Evolutionary conservation across 169 alveolate genomes (phyloP).

Genomic region (Sarcocystis neurona): DNA sequence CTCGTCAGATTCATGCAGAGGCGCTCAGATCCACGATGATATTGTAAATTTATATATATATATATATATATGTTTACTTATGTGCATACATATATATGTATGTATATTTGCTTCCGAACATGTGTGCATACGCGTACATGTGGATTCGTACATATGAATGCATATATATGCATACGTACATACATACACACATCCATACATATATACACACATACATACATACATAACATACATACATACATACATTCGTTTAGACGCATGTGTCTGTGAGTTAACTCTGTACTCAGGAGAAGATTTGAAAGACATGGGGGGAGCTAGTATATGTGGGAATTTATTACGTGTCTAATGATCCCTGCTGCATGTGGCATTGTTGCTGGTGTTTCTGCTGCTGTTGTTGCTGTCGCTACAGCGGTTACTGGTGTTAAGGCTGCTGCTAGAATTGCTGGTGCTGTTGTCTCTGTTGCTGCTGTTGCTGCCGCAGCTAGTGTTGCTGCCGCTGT

Average conservation of each 20-base stretch:
- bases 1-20: slow-evolving; percentile 65
- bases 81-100: not conserved
- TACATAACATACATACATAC: not conserved
- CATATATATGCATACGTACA: not conserved
- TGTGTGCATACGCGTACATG: not conserved
- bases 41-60: not conserved
- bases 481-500: too few species aligned
- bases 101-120: not conserved
- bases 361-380: slow-evolving; percentile 7
- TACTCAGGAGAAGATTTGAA: too few species aligned
- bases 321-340: too few species aligned
- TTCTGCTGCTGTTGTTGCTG: not conserved
- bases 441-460: not conserved
- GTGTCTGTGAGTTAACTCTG: too few species aligned
- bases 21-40: slow-evolving; percentile 48
- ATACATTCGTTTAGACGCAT: too few species aligned
- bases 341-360: too few species aligned
- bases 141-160: not conserved
- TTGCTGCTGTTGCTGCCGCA: not conserved
- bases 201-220: not conserved
- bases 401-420: not conserved
- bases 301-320: too few species aligned
- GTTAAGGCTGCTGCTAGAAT: not conserved
- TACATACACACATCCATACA: not conserved
- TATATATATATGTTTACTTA: not conserved